Evolutionary conservation across 805 yeast genomes (phyloP).

Genomic region (Spathaspora sp.): DNA sequence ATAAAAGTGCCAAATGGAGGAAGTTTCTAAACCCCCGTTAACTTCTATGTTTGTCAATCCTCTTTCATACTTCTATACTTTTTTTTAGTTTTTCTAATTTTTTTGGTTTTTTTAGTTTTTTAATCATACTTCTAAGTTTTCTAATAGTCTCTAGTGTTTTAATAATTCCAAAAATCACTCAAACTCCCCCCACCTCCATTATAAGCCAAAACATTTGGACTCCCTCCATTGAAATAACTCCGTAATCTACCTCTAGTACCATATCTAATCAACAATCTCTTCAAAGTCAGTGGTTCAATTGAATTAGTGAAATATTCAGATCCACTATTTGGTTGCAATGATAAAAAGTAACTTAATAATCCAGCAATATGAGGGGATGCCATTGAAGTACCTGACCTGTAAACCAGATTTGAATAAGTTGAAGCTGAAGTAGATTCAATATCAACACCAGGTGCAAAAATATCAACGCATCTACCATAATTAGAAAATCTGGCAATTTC

Average conservation of each 20-base stretch:
- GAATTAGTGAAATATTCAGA: constrained; percentile 46
- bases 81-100: too few relatives aligned
- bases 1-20: too few relatives aligned
- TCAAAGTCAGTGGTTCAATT: constrained; percentile 50
- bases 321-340: constrained; percentile 49
- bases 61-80: too few relatives aligned
- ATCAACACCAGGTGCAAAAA: constrained; percentile 57
- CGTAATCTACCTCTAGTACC: constrained; percentile 47
- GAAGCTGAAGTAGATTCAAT: constrained; percentile 53
- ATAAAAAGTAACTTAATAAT: constrained; percentile 51
- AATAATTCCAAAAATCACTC: constrained; percentile 43
- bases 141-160: too few relatives aligned
- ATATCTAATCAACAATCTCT: constrained; percentile 48
- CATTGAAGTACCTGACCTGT: constrained; percentile 62
- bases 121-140: too few relatives aligned
- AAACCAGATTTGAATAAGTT: constrained; percentile 52
- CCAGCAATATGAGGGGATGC: constrained; percentile 61
- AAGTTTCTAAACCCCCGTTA: too few relatives aligned
- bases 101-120: too few relatives aligned
- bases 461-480: constrained; percentile 51
- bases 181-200: constrained; percentile 59
- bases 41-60: too few relatives aligned
- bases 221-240: constrained; percentile 41
- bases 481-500: constrained; percentile 52
- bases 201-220: constrained; percentile 57